phyloP scores from a whole-genome alignment of 2,329 filamentous ascomycete species.

The Clonostachys chloroleuca region DNA sequence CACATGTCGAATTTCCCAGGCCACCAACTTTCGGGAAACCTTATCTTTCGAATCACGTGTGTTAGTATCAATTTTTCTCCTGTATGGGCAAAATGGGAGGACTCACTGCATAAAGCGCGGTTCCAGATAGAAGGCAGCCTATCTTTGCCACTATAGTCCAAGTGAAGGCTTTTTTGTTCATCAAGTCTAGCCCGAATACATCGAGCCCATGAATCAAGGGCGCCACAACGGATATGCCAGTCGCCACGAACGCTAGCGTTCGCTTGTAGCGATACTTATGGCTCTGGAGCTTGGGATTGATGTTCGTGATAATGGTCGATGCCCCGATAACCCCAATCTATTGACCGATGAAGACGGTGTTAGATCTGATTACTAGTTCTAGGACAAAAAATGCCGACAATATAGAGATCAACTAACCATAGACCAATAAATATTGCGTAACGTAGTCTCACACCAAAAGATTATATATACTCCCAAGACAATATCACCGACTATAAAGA shows the following conservation, averaged over 20 bases:
- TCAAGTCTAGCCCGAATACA: constrained; percentile 27
- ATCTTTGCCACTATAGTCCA: constrained; percentile 29
- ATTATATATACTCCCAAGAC: constrained; percentile 26
- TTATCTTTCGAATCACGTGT: constrained; percentile 14
- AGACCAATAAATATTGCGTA: constrained; percentile 13
- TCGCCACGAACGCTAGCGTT: constrained; percentile 26
- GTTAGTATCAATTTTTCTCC: not conserved
- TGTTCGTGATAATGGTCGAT: constrained; percentile 24
- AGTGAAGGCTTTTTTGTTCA: constrained; percentile 29
- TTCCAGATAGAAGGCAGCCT: constrained; percentile 26
- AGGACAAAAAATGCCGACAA: too few relatives aligned
- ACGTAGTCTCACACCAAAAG: too few relatives aligned
- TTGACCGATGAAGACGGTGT: too few relatives aligned
- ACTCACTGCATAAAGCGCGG: constrained; percentile 30
- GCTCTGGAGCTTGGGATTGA: constrained; percentile 23
- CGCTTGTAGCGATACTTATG: constrained; percentile 25
- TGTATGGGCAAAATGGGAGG: not conserved
- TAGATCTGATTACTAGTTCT: too few relatives aligned
- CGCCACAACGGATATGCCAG: constrained; percentile 28
- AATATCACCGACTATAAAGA: constrained; percentile 30
- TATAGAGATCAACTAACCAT: constrained; percentile 17
- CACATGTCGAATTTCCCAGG: constrained; percentile 36
- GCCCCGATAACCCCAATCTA: constrained; percentile 26
- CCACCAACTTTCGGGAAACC: constrained; percentile 31
- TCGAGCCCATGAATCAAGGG: constrained; percentile 30